phyloP scores from a whole-genome alignment of 2,329 filamentous ascomycete species.

The Fusarium clavum region DNA sequence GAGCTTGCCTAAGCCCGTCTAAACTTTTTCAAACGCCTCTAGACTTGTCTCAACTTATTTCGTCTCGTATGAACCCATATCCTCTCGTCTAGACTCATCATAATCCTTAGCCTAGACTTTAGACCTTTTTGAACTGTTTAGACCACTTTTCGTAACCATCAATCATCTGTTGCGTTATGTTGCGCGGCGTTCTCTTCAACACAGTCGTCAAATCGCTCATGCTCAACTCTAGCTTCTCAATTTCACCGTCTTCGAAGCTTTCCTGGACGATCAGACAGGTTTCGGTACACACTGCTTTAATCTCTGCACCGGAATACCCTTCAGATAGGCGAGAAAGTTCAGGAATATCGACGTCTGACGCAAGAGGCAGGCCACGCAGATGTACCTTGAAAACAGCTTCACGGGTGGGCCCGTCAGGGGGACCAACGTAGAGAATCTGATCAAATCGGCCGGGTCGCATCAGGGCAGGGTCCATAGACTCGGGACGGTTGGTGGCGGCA shows the following conservation, averaged over 20 bases:
- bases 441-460: slow-evolving; percentile 89
- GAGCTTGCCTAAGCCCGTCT: not conserved
- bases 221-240: slow-evolving; percentile 49
- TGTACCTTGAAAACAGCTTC: slow-evolving; percentile 80
- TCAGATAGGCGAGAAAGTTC: slow-evolving; percentile 73
- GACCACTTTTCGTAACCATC: slow-evolving; percentile 69
- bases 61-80: not conserved
- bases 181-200: slow-evolving; percentile 61
- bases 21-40: not conserved
- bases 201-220: slow-evolving; percentile 60
- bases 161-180: slow-evolving; percentile 70
- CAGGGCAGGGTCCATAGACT: slow-evolving; percentile 85
- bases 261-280: slow-evolving; percentile 59
- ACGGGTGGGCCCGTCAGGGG: slow-evolving; percentile 78
- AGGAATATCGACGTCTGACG: slow-evolving; percentile 72
- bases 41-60: not conserved
- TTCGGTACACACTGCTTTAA: slow-evolving; percentile 66
- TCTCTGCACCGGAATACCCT: slow-evolving; percentile 88
- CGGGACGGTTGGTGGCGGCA: slow-evolving; percentile 91
- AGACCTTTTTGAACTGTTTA: slow-evolving; percentile 50
- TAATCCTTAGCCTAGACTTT: not conserved
- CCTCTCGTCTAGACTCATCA: not conserved
- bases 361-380: slow-evolving; percentile 69
- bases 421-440: slow-evolving; percentile 84
- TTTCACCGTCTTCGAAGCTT: slow-evolving; percentile 48